These are phyloP conservation scores for Penicillium fuscoglaucum DNA, from an alignment of 2,329 filamentous ascomycete genomes.

Conservation along the genomic window DNA sequence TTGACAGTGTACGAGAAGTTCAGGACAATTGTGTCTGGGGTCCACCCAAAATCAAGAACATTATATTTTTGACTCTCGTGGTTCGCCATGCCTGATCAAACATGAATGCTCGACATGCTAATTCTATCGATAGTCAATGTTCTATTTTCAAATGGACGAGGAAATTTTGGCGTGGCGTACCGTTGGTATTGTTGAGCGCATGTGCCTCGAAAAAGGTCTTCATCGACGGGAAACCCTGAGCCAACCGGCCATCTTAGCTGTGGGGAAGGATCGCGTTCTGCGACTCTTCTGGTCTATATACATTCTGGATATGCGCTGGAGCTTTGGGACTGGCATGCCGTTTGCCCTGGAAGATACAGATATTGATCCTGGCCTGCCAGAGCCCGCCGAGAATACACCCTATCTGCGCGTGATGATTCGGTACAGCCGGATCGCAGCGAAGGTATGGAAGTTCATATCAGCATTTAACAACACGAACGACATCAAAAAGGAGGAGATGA, in stretches of 20 bases:
- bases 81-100: conserved; percentile 21
- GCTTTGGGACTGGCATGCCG: conserved; percentile 81
- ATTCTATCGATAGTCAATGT: conserved; percentile 57
- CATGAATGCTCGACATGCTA: neutral
- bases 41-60: conserved; percentile 58
- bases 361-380: conserved; percentile 74
- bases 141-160: conserved; percentile 81
- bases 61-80: conserved; percentile 58
- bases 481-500: conserved; percentile 71
- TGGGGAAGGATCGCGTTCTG: conserved; percentile 66
- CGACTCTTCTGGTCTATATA: conserved; percentile 86
- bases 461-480: conserved; percentile 65
- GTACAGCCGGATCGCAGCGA: conserved; percentile 78
- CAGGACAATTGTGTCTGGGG: conserved; percentile 65
- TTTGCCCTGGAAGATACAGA: conserved; percentile 81
- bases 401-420: conserved; percentile 84
- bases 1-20: conserved; percentile 70
- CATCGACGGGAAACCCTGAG: conserved; percentile 73
- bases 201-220: conserved; percentile 79
- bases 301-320: conserved; percentile 83
- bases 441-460: conserved; percentile 81
- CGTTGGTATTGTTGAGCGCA: conserved; percentile 78
- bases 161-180: conserved; percentile 84
- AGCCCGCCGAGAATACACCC: conserved; percentile 63
- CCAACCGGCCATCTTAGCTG: conserved; percentile 63